Base-by-base conservation (phyloP, 2,329 filamentous ascomycete species). In the Bretziella fagacearum region DNA sequence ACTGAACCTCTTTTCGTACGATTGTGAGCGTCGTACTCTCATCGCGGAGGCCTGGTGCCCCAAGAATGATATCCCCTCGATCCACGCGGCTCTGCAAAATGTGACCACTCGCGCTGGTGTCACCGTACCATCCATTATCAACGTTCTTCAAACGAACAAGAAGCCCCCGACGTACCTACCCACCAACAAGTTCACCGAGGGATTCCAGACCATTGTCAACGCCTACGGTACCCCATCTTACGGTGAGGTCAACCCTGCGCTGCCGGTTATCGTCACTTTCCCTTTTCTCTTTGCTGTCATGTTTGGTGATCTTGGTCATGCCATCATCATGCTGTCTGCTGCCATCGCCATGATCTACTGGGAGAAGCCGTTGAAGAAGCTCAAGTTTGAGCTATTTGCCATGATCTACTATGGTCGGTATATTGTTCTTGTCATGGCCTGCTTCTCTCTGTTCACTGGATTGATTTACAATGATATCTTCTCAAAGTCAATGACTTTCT, bases 241-340 rank as follows among this genome's bases (percentile, higher is more conserved):
- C 65, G 83, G 83, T 55, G 91, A 98, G 66, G 83, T 95, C 62
- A 98, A 98, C 65, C 91, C 91, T 49, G 89, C 86, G 52, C 73
- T 98, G 18, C 89, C 89, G 30, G 91, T 93, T 44, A 86, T 96
- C 55, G 80, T 98, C 53, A 98, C 91, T 4, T 98, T 98, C 65
- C 91, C 93, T n/a, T 98, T 98, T 70, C 71, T 98, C 52, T 98
- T 98, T 60, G 91, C 91, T 43, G 91, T 98, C 74, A 98, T 98
- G 91, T 98, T 98, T 60, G 93, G 91, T 69, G 91, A 98, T 64
- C 80, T 94, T 50, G 93, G 91, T 44, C 91, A 98, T 59, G 91
- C 89, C 54, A 63, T 80, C 54, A 82, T 98, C 62, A 93, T 98
- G 82, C 71, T 89, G 36, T 60, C 76, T 48, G 83, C 85, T 49